Evolutionary conservation across 352 stramenopile species (phyloP), one percentile per base, ranked within the genome.

Genomic region (Hyaloperonospora brassicae): DNA sequence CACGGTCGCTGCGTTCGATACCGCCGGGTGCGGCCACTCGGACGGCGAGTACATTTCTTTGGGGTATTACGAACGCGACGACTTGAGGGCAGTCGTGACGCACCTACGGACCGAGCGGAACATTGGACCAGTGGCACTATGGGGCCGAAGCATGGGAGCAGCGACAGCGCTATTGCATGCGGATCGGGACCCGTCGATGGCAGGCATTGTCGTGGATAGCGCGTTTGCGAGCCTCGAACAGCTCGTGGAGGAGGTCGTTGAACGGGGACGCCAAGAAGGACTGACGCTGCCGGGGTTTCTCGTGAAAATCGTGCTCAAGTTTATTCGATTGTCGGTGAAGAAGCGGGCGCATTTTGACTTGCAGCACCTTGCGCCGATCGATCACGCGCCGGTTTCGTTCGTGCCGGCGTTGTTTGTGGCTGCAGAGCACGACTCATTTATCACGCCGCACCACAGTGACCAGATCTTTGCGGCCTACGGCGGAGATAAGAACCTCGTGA

Each of bases 31-130:
- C 31, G 97, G 97, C 14, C 88, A 92, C 47, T 98, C 87, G 12
- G 96, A 98, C 52, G 96, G 96, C 36, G 96, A 98, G 50, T 98
- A 96, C 67, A 97, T 99, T 42, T 97, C 89, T 13, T 76, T 99
- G 23, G 97, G 96, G 7, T 98, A 97, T 68, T 98, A 95, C 59
- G 97, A 99, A 70, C 83, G 83, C 50, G 83, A 93, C 44, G 83
- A 93, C 52, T 67, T 93, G 30, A 64, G 85, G 30, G 84, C 84
- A 52, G 91, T 98, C 7, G 87, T 99, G 35, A 68, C 95, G 36
- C 84, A 98, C 65, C 74, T 99, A n/a, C 79, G 96, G 5, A 66
- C 67, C 4, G 93, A 87, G 0, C 84, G 84, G 55, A 84, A 89
- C 36, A 85, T 98, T 7, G 96, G 83, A n/a, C 92, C 87, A 1